These are phyloP conservation scores for Immersiporthe knoxdaviesiana DNA, from an alignment of 2,329 filamentous ascomycete species.

Conservation along the genomic window DNA sequence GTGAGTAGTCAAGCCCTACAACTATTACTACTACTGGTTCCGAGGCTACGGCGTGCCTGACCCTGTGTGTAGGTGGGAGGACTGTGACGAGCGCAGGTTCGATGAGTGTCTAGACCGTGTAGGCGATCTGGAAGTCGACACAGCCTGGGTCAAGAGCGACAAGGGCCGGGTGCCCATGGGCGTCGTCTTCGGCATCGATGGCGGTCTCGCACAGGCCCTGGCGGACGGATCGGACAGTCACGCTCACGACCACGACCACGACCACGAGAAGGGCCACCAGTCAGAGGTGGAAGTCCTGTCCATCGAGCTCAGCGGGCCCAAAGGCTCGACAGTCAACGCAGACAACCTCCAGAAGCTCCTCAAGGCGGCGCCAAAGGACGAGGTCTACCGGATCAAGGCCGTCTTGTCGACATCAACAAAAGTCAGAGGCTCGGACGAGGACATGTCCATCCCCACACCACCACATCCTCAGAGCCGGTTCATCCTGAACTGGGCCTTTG, in stretches of 20 bases:
- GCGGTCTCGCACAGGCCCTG: slow-evolving; percentile 67
- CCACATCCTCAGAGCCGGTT: slow-evolving; percentile 56
- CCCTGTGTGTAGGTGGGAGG: slow-evolving; percentile 62
- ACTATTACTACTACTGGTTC: neutral
- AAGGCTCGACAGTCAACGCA: slow-evolving; percentile 52
- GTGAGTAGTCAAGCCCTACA: slow-evolving; percentile 27
- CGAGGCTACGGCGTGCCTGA: neutral
- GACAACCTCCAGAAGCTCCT: slow-evolving; percentile 70
- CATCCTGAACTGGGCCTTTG: slow-evolving; percentile 98
- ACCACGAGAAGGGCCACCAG: slow-evolving; percentile 63
- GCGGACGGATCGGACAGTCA: slow-evolving; percentile 47
- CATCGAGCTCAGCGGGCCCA: slow-evolving; percentile 63
- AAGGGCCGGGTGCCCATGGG: slow-evolving; percentile 78
- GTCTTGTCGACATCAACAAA: slow-evolving; percentile 53
- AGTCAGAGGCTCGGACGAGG: slow-evolving; percentile 56
- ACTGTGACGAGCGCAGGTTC: slow-evolving; percentile 70
- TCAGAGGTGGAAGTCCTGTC: slow-evolving; percentile 92
- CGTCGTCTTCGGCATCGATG: slow-evolving; percentile 85
- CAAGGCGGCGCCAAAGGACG: slow-evolving; percentile 79
- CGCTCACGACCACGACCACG: slow-evolving; percentile 46
- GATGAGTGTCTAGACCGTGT: slow-evolving; percentile 79
- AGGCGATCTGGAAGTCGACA: slow-evolving; percentile 78
- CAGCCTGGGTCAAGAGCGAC: slow-evolving; percentile 83
- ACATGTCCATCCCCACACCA: slow-evolving; percentile 41
- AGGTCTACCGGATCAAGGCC: slow-evolving; percentile 93